Base-by-base conservation (phyloP, 139 green algal genomes). In the Chlorokybus atmophyticus region DNA sequence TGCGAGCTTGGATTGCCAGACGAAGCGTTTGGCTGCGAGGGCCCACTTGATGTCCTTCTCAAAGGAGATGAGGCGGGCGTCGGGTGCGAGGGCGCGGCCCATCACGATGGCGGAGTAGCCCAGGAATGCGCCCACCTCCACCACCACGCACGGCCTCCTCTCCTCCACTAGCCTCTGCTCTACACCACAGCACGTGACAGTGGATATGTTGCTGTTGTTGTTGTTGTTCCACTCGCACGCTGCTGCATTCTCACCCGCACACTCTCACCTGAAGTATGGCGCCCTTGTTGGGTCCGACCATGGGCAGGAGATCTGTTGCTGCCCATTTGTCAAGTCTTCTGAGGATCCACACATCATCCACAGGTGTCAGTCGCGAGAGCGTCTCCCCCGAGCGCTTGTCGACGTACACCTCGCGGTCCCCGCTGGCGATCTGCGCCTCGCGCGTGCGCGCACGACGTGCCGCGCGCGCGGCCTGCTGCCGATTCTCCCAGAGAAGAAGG, bases 311-410 rank as follows among this genome's bases (percentile, higher is more conserved):
- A 39, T 85, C 79, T n/a, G 57, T 39, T 30, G 41, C 49, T 6
- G 74, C 79, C 76, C 76, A 85, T 10, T 66, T 64, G 64, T 85
- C 76, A 28, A 85, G 52, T 4, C 74, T 44, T 32, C 76, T 50
- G 17, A 81, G n/a, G 30, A 85, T 83, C 76, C 76, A 83, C 10
- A 80, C 70, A 35, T 79, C 76, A 32, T 85, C 63, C 26, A 85
- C 78, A 54, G 78, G 68, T 58, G 81, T 82, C 32, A 86, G 54
- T 3, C 58, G 49, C 10, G 62, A 78, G 71, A 86, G 82, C 27
- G 64, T 74, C 57, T 82, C 68, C 6, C 79, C 79, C 38, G 78
- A 39, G 4, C 75, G 62, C 47, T 80, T 81, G n/a, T n/a, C n/a
- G 2, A 76, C 38, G 23, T 67, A 81, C 54, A 86, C 76, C 52